A percentile compares a stretch with the other conserved stretches of the same genome.
Evolutionary conservation across 2,329 filamentous ascomycete species (phyloP).

Genomic region (Xylariaceae sp.): DNA sequence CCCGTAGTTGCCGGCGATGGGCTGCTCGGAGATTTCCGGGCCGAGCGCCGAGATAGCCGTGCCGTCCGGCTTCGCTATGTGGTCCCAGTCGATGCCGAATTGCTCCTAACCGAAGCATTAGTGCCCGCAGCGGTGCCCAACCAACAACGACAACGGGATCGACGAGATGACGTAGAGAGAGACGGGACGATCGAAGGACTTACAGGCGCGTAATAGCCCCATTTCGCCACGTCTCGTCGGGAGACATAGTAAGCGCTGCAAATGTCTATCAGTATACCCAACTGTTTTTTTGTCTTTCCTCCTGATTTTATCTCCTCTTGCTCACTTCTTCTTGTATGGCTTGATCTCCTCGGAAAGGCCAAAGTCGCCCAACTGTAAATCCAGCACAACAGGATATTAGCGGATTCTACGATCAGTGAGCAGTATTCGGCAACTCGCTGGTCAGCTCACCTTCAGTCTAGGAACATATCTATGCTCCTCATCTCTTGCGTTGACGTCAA

Average conservation of each 20-base stretch:
- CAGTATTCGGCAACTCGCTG: not conserved
- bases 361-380: constrained; percentile 24
- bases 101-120: constrained; percentile 18
- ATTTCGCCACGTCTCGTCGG: constrained; percentile 9
- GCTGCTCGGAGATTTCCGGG: constrained; percentile 19
- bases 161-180: not conserved
- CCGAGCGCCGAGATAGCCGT: not conserved
- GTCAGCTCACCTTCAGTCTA: constrained; percentile 21
- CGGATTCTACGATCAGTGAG: not conserved
- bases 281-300: too few species aligned
- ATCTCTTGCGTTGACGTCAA: constrained; percentile 16
- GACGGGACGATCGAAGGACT: not conserved
- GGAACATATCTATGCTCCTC: constrained; percentile 22
- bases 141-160: not conserved
- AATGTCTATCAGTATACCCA: not conserved
- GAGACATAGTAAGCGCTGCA: constrained; percentile 15
- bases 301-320: not conserved
- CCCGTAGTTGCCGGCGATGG: constrained; percentile 23
- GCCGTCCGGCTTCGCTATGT: not conserved
- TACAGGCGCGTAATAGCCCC: constrained; percentile 18
- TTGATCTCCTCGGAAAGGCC: constrained; percentile 15
- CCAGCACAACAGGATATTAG: not conserved
- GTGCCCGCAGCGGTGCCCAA: not conserved
- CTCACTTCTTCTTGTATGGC: constrained; percentile 23
- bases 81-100: constrained; percentile 26